Conservation (phyloP, 1,139 yeast species). For the Candida sojae region DNA sequence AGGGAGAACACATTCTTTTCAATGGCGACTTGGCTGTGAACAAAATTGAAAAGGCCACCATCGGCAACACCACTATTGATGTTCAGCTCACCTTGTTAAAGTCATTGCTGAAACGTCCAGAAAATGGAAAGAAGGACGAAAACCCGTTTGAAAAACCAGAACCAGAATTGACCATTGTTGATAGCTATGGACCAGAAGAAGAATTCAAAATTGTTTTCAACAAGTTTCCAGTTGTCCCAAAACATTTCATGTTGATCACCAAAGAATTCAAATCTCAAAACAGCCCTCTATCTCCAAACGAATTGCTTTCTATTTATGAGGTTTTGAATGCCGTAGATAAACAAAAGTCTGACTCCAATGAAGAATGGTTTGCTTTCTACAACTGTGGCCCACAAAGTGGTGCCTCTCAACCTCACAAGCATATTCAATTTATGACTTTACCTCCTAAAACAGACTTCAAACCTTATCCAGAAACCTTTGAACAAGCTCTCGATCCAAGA, state of each 20-base stretch:
- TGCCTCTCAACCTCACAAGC: constrained; percentile 92
- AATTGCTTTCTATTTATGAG: constrained; percentile 59
- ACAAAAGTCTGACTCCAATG: constrained; percentile 20
- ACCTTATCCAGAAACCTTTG: constrained; percentile 56
- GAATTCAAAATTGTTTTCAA: constrained; percentile 72
- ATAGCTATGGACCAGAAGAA: constrained; percentile 44
- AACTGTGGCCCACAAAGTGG: constrained; percentile 89
- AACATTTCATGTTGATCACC: constrained; percentile 79
- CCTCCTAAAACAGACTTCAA: constrained; percentile 51
- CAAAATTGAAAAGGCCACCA: constrained; percentile 20
- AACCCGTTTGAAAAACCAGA: constrained; percentile 86
- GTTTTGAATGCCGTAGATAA: constrained; percentile 39
- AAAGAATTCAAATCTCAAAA: constrained; percentile 71
- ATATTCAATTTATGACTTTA: constrained; percentile 77
- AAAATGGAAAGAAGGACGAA: constrained; percentile 34
- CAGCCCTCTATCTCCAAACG: constrained; percentile 68
- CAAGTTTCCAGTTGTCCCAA: constrained; percentile 80
- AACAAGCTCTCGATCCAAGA: constrained; percentile 18
- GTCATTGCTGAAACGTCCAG: constrained; percentile 61
- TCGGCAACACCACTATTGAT: constrained; percentile 22
- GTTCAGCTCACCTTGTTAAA: constrained; percentile 35
- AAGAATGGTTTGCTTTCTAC: constrained; percentile 70
- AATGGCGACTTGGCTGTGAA: constrained; percentile 31
- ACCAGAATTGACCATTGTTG: constrained; percentile 66
- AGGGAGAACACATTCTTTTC: constrained; percentile 26